Conservation (phyloP, 2,329 filamentous ascomycete species). For the Penicillium hesseltinei region DNA sequence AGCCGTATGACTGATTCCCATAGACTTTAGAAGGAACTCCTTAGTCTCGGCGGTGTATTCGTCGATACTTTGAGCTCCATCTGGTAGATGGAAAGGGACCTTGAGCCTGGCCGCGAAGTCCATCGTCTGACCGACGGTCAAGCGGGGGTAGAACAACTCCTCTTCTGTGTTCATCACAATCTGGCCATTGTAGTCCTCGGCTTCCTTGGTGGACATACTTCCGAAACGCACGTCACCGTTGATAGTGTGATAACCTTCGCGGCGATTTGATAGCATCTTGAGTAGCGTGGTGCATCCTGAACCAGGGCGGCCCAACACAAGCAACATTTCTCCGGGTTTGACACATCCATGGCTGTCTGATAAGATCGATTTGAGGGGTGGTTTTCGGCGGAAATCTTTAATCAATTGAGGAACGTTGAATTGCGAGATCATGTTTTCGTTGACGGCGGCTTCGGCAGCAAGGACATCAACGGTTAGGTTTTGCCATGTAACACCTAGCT, state of each 20-base stretch:
- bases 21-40: slow-evolving; percentile 13
- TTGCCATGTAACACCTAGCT: slow-evolving; percentile 12
- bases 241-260: slow-evolving; percentile 57
- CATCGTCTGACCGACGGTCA: slow-evolving; percentile 52
- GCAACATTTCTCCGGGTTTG: slow-evolving; percentile 69
- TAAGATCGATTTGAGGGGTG: slow-evolving; percentile 52
- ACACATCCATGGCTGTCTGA: slow-evolving; percentile 64
- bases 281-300: slow-evolving; percentile 69
- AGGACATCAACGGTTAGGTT: slow-evolving; percentile 9
- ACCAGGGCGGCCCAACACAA: slow-evolving; percentile 66
- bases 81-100: slow-evolving; percentile 65
- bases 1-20: slow-evolving; percentile 8
- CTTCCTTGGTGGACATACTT: slow-evolving; percentile 41
- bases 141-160: slow-evolving; percentile 50
- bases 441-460: slow-evolving; percentile 11
- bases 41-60: slow-evolving; percentile 15
- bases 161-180: slow-evolving; percentile 57
- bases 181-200: slow-evolving; percentile 53
- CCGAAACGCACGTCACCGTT: slow-evolving; percentile 60
- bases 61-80: slow-evolving; percentile 62
- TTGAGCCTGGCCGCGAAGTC: slow-evolving; percentile 65
- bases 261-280: slow-evolving; percentile 64
- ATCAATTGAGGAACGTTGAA: slow-evolving; percentile 11
- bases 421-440: slow-evolving; percentile 15
- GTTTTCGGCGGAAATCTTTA: slow-evolving; percentile 8